Evolutionary conservation across 345 rosid genomes (phyloP), one percentile per base, ranked within the genome.

Genomic region (Eucalyptus guilfoylei): DNA sequence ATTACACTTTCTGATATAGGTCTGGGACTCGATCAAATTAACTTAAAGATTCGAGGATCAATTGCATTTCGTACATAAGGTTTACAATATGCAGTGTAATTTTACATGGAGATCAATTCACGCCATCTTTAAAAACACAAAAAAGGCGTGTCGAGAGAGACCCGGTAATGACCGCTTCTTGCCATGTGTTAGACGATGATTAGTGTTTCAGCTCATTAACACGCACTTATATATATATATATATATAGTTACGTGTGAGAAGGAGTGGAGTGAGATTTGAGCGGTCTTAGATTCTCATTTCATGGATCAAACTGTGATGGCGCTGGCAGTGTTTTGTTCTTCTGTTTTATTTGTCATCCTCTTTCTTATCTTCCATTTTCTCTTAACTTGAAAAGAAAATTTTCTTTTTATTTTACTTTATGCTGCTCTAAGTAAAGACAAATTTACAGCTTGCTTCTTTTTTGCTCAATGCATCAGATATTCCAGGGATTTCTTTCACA

Each of bases 171-270:
- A 52, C 24, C 4, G 24, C 24, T 3, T 52, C 10, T 52, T 52
- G 24, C 2, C 55, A 52, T 19, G 24, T 52, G 55, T 52, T 52
- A 1, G 55, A 8, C 24, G 23, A 52, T 9, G 12, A 55, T 55
- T 24, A 55, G 30, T 55, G 13, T 55, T 55, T 55, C 6, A 55
- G 28, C 30, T 55, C 62, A 24, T 24, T 55, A 23, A 55, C 62
- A 24, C 11, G 5, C 30, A 21, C 13, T 9, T 6, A 50, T 6
- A 1, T 50, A 2, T 17, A 2, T 54, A 9, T 54, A 0, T 3
- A 55, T 55, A 30, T 9, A 55, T 13, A 55, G 62, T 55, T 24
- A 30, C 60, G 26, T 8, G 28, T 23, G 30, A 55, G 62, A 55
- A 55, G 13, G 30, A 24, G 62, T 55, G 62, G 62, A 0, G 62